These are phyloP conservation scores for Eucalyptus erythrocorys DNA, from an alignment of 345 rosid species.

Conservation along the genomic window DNA sequence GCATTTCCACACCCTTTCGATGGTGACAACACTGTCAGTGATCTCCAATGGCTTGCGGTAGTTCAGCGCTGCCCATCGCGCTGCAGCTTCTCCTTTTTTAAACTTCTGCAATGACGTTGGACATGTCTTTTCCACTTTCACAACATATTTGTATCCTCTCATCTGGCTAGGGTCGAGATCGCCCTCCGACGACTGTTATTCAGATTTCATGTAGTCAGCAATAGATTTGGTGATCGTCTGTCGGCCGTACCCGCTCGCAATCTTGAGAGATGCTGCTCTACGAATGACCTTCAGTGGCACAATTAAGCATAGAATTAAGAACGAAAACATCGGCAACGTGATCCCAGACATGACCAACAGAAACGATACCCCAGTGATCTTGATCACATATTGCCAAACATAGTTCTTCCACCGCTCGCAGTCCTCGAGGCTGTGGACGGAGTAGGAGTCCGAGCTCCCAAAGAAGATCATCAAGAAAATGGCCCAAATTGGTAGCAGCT, in stretches of 20 bases:
- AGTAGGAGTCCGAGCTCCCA: background rate
- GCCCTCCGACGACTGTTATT: background rate
- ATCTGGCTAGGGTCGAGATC: background rate
- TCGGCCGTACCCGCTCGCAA: background rate
- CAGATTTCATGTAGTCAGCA: background rate
- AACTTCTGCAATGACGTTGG: too few species aligned
- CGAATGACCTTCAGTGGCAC: background rate
- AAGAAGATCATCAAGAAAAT: background rate
- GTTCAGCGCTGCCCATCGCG: background rate
- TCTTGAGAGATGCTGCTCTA: background rate
- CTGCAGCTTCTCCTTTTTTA: background rate
- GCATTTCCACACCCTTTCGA: background rate
- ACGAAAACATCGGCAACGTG: background rate
- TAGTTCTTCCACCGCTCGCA: background rate
- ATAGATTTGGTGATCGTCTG: background rate
- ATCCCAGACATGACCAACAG: background rate
- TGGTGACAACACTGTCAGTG: background rate
- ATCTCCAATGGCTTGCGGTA: background rate
- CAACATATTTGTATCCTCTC: background rate
- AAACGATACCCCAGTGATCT: background rate
- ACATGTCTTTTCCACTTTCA: background rate
- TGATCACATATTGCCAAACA: background rate
- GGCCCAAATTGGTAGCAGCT: background rate
- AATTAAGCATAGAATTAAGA: background rate
- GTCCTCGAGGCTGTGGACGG: background rate